Percentiles rank a stretch among this genome's conserved stretches.
Evolutionary conservation across 78 protist species (phyloP).

Genomic region (Isochrysis galbana): DNA sequence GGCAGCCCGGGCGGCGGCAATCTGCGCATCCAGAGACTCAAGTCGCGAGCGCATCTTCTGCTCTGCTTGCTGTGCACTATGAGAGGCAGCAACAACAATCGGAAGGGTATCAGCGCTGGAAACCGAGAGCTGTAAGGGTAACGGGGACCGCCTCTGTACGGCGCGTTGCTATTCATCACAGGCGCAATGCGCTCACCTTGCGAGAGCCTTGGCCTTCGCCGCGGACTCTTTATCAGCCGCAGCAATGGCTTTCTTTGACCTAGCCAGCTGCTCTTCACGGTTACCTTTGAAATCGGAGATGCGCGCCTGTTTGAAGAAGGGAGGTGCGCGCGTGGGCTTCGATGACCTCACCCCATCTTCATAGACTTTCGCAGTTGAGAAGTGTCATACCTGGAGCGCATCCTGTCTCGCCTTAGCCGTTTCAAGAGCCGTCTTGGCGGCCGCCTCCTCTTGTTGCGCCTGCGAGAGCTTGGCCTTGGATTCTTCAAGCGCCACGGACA

Average conservation of each 20-base stretch:
- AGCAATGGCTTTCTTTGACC: constrained; percentile 21
- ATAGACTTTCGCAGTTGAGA: no score
- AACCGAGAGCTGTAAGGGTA: no score
- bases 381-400: no score
- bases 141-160: no score
- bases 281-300: not conserved
- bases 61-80: not conserved
- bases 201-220: not conserved
- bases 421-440: not conserved
- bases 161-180: no score
- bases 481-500: constrained; percentile 8
- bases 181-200: no score
- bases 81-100: no score
- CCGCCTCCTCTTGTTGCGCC: not conserved
- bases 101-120: no score
- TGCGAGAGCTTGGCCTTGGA: not conserved
- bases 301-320: no score
- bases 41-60: not conserved
- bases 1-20: not conserved
- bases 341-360: no score
- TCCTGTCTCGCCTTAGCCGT: not conserved
- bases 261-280: not conserved
- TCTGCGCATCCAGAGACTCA: not conserved
- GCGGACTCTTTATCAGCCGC: constrained; percentile 31
- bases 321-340: no score